Base-by-base conservation (phyloP, 441 rosid genomes). In the Eruca vesicaria region DNA sequence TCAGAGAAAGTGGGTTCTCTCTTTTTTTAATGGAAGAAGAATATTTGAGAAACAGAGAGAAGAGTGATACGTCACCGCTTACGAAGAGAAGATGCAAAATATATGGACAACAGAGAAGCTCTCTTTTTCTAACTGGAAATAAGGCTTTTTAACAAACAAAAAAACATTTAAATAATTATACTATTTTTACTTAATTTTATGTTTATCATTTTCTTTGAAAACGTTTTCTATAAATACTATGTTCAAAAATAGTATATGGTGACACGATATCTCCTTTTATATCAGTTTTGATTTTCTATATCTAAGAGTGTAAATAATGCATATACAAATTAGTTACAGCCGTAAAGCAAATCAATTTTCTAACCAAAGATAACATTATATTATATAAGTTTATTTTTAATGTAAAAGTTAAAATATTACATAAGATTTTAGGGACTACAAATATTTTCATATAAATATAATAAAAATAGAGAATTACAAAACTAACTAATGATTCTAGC, bases 1-100 rank as follows among this genome's bases (percentile, higher is more conserved):
- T 28, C 6, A 7, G 48, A 36, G 61, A 68, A 60, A 35, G 43
- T 53, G 43, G 21, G 31, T 75, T 66, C 62, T 18, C 56, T 19
- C 11, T 52, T 52, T 45, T 15, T 15, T 15, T 7, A n/a, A n/a
- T n/a, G n/a, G 53, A 45, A 43, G 52, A 15, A 43, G 52, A 43
- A 43, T 14, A 43, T 14, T 15, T 29, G 43, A 64, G 67, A 62
- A 66, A 69, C 71, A 58, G 23, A 72, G 63, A 60, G 11, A 35
- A 55, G 31, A 48, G 64, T 70, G 75, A 66, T 52, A 70, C 80
- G 80, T 77, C 80, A 77, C 76, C 76, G 68, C 73, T 71, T 77
- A 77, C 80, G 68, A 66, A 12, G 63, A 57, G 1, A 66, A 65
- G 76, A 77, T 77, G 63, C 58, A 70, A 32, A 50, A 71, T 77